phyloP scores from a whole-genome alignment of 2,329 filamentous ascomycete genomes.

The Neoarthrinium moseri region DNA sequence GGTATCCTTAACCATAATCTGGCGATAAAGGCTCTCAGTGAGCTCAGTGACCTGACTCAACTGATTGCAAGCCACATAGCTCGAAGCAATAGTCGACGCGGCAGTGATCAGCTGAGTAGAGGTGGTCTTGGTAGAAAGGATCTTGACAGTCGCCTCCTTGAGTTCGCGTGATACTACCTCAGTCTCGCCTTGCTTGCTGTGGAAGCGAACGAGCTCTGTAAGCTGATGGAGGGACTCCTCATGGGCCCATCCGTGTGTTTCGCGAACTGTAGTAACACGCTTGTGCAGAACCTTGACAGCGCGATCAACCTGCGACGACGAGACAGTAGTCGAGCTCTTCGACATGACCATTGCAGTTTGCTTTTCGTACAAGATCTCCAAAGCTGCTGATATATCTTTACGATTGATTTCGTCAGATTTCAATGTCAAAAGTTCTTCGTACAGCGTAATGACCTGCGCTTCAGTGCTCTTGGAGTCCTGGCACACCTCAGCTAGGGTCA shows the following conservation, averaged over 20 bases:
- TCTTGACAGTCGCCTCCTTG: constrained; percentile 29
- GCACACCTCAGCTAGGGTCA: constrained; percentile 33
- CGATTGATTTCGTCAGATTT: constrained; percentile 30
- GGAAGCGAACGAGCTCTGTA: constrained; percentile 32
- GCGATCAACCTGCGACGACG: constrained; percentile 26
- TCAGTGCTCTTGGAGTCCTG: constrained; percentile 35
- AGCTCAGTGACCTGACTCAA: constrained; percentile 30
- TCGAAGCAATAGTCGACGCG: constrained; percentile 32
- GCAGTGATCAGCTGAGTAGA: constrained; percentile 27
- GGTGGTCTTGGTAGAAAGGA: constrained; percentile 29
- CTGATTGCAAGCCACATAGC: constrained; percentile 33
- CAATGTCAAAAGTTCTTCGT: constrained; percentile 33
- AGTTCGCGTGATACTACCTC: constrained; percentile 30
- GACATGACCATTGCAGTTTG: constrained; percentile 24
- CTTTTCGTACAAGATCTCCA: constrained; percentile 37
- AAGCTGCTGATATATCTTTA: constrained; percentile 29
- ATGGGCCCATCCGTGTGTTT: constrained; percentile 35
- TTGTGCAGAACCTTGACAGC: constrained; percentile 28
- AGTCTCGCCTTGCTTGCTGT: constrained; percentile 30
- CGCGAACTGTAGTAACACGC: constrained; percentile 26
- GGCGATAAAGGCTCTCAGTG: constrained; percentile 34
- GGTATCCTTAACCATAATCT: constrained; percentile 35
- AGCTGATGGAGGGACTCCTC: constrained; percentile 35
- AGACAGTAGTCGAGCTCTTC: constrained; percentile 18
- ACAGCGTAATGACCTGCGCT: constrained; percentile 31